These are phyloP conservation scores for Eucalyptus cloeziana DNA, from an alignment of 345 rosid genomes.

Conservation along the genomic window DNA sequence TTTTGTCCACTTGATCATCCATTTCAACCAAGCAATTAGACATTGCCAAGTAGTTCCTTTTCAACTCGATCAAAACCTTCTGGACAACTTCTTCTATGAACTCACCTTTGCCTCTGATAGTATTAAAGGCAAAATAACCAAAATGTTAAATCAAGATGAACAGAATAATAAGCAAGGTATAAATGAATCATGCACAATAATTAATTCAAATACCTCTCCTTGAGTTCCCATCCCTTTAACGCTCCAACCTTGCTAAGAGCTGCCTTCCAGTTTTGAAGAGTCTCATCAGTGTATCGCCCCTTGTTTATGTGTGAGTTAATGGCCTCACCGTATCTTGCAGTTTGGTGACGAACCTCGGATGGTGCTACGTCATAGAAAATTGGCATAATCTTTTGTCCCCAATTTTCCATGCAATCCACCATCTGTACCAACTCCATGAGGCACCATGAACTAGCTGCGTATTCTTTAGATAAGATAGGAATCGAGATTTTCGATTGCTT, in stretches of 20 bases:
- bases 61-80: background rate
- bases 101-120: background rate
- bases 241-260: background rate
- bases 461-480: background rate
- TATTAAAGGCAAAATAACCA: background rate
- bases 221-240: background rate
- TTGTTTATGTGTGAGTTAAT: background rate
- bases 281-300: background rate
- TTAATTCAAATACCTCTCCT: background rate
- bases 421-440: background rate
- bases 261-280: background rate
- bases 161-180: accelerated
- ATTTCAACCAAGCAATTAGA: background rate
- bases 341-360: accelerated
- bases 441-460: accelerated
- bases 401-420: background rate
- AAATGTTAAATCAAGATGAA: background rate
- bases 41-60: background rate
- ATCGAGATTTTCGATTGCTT: background rate
- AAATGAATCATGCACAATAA: background rate
- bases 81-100: background rate
- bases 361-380: background rate
- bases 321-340: background rate
- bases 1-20: background rate
- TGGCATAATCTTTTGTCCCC: background rate